These are phyloP conservation scores for Russula olivacea DNA, from an alignment of 768 basidiomycete species.

Conservation along the genomic window DNA sequence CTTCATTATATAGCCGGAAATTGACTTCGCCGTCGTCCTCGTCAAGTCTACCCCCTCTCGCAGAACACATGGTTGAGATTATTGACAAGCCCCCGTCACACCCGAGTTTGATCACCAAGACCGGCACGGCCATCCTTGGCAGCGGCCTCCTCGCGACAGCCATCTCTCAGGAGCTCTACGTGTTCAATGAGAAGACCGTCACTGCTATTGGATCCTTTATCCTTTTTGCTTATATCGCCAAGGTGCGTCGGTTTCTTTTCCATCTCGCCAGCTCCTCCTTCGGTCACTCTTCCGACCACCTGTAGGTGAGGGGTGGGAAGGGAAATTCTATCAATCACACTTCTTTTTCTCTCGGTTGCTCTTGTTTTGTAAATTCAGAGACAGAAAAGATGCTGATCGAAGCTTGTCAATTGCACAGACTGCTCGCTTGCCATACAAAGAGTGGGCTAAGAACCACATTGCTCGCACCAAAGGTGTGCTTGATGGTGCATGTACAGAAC, in stretches of 20 bases:
- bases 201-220: too few relatives aligned
- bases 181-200: too few relatives aligned
- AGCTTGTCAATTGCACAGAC: conserved; percentile 39
- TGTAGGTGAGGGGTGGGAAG: background rate
- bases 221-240: too few relatives aligned
- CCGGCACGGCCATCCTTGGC: conserved; percentile 85
- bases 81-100: conserved; percentile 83
- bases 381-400: background rate
- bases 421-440: conserved; percentile 78
- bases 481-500: conserved; percentile 73
- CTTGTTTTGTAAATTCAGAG: background rate
- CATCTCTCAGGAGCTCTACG: too few relatives aligned
- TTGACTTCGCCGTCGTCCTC: conserved; percentile 47
- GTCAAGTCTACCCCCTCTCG: conserved; percentile 57
- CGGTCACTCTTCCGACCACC: background rate
- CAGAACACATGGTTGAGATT: conserved; percentile 83
- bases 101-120: conserved; percentile 89
- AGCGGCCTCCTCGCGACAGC: conserved; percentile 77
- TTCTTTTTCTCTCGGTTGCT: background rate
- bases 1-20: background rate
- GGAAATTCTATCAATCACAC: background rate
- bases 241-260: conserved; percentile 43
- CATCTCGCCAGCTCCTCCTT: background rate
- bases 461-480: conserved; percentile 77
- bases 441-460: conserved; percentile 90